phyloP scores from a whole-genome alignment of 768 basidiomycete species.

The Leccinum fibrillosum region DNA sequence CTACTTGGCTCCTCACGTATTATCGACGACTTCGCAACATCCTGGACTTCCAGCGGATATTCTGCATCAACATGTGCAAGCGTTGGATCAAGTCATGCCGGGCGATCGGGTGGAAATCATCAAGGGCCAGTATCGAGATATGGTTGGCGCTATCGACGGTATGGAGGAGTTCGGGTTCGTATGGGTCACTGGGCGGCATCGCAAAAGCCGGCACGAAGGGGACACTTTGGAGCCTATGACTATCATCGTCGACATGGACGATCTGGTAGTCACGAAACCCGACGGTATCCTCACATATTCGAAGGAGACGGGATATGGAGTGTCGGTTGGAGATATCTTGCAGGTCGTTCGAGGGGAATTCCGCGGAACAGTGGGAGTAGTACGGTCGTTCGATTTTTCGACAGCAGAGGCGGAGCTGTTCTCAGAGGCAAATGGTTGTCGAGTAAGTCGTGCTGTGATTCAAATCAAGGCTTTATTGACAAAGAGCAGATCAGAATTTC shows the following conservation, averaged over 20 bases:
- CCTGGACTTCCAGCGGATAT: background rate
- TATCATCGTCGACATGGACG: background rate
- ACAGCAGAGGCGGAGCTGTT: background rate
- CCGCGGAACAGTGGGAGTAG: background rate
- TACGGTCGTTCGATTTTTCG: background rate
- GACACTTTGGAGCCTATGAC: background rate
- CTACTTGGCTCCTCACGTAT: background rate
- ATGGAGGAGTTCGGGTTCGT: background rate
- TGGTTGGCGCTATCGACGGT: background rate
- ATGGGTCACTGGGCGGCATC: too few species aligned
- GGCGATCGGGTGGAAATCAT: background rate
- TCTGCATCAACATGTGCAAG: background rate
- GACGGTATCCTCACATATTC: background rate
- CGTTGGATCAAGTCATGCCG: background rate
- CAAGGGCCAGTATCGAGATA: background rate
- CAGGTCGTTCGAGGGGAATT: background rate
- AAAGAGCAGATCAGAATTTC: background rate
- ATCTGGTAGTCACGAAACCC: background rate
- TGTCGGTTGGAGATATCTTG: background rate
- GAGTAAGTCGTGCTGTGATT: background rate
- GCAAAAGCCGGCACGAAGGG: too few species aligned
- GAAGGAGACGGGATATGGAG: background rate
- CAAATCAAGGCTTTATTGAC: background rate
- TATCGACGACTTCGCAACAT: background rate
- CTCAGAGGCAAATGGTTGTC: background rate